These are phyloP conservation scores for Colletotrichum sidae DNA, from an alignment of 2,329 filamentous ascomycete species.

Conservation along the genomic window DNA sequence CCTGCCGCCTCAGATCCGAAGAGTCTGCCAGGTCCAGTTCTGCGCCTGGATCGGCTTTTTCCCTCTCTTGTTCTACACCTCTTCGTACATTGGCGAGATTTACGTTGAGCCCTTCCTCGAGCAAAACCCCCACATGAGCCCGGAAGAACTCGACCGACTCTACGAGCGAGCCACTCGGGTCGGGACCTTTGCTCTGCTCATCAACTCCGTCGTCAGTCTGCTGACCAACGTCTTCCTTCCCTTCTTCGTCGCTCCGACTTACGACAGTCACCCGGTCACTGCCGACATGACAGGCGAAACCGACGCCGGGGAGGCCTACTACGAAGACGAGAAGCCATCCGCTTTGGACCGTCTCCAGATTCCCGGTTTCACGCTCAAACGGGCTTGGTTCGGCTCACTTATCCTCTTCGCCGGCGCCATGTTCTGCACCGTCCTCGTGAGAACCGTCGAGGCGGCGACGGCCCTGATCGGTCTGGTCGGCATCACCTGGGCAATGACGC, in stretches of 20 bases:
- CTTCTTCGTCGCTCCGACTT: slow-evolving; percentile 86
- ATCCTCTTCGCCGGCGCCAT: slow-evolving; percentile 86
- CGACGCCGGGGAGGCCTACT: slow-evolving; percentile 45
- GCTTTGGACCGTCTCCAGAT: slow-evolving; percentile 76
- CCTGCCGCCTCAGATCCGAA: slow-evolving; percentile 83
- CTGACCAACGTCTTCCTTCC: slow-evolving; percentile 85
- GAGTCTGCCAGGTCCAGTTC: slow-evolving; percentile 85
- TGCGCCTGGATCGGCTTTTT: slow-evolving; percentile 97
- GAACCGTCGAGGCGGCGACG: slow-evolving; percentile 77
- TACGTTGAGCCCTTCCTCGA: slow-evolving; percentile 87
- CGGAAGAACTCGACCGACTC: slow-evolving; percentile 79
- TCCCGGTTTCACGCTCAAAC: slow-evolving; percentile 85
- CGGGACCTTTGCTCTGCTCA: slow-evolving; percentile 88
- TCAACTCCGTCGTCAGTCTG: slow-evolving; percentile 90
- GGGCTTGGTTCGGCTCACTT: slow-evolving; percentile 87
- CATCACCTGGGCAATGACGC: slow-evolving; percentile 90
- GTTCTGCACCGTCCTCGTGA: slow-evolving; percentile 85
- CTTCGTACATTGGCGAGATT: slow-evolving; percentile 92
- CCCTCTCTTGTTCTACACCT: slow-evolving; percentile 94
- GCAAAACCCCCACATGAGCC: slow-evolving; percentile 80
- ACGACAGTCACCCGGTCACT: slow-evolving; percentile 60
- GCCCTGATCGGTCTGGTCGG: slow-evolving; percentile 84
- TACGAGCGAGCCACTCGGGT: slow-evolving; percentile 89
- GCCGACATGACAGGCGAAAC: slow-evolving; percentile 48
- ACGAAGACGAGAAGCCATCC: slow-evolving; percentile 50